A percentile compares a stretch with the other conserved stretches of the same genome.
phyloP scores from a whole-genome alignment of 164 flowering plant genomes.

The Tetracentron sinense region DNA sequence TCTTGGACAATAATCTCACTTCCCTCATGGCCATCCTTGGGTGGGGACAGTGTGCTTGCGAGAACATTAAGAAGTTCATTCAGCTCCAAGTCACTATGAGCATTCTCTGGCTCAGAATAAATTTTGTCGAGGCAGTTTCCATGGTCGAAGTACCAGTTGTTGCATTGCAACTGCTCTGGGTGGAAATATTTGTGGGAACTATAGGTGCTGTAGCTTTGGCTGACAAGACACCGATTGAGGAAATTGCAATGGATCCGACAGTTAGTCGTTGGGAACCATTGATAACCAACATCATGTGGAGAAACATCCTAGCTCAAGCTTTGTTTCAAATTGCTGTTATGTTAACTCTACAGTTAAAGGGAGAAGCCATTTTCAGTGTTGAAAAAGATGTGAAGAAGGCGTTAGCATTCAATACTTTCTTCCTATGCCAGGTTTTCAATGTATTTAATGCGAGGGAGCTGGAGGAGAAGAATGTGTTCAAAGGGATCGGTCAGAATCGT shows the following conservation, averaged over 20 bases:
- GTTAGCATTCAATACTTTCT: conserved; percentile 17
- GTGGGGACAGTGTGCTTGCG: conserved; percentile 20
- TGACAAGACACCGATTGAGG: not conserved
- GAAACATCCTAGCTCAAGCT: conserved; percentile 12
- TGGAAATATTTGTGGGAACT: not conserved
- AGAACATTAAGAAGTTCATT: conserved; percentile 23
- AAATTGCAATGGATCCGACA: not conserved
- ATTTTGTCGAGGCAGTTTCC: not conserved
- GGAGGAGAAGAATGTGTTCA: conserved; percentile 14
- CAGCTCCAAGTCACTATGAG: conserved; percentile 19
- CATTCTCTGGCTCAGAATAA: conserved; percentile 4
- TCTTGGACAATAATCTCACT: conserved; percentile 20
- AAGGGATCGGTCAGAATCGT: conserved; percentile 8
- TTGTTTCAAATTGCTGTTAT: conserved; percentile 6
- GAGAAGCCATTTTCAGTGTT: conserved; percentile 3
- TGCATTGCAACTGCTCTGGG: not conserved
- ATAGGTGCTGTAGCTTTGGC: not conserved
- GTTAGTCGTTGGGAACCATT: not conserved
- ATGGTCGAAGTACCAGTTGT: not conserved
- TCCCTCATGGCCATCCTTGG: conserved; percentile 9
- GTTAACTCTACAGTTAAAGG: conserved; percentile 12
- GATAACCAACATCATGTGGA: conserved; percentile 14
- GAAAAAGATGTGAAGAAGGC: not conserved
- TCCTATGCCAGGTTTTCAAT: conserved; percentile 19
- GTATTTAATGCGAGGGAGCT: conserved; percentile 16